These are phyloP conservation scores for Phycomyces blakesleeanus DNA, from an alignment of 192 early-diverging fungal species.

Conservation along the genomic window DNA sequence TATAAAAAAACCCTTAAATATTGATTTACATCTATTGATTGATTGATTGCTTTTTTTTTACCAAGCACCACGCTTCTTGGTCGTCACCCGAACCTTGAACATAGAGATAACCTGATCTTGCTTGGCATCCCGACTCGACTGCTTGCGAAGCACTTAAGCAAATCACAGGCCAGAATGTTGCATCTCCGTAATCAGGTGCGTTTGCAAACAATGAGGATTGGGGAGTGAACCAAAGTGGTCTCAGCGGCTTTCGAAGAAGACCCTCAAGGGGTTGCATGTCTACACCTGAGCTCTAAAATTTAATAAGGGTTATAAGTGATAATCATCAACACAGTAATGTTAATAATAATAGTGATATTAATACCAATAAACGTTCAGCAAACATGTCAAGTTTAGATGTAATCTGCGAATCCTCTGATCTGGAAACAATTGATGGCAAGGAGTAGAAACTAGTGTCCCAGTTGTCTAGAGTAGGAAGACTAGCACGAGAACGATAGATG, in stretches of 20 bases:
- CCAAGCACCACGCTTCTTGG: constrained; percentile 78
- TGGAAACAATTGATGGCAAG: constrained; percentile 55
- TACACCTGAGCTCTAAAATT: constrained; percentile 35
- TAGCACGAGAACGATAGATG: constrained; percentile 10
- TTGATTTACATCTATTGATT: too few relatives aligned
- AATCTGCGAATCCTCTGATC: constrained; percentile 75
- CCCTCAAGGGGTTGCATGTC: constrained; percentile 31
- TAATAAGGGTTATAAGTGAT: not conserved
- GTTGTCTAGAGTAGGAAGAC: not conserved
- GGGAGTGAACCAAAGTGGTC: constrained; percentile 81
- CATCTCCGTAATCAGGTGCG: constrained; percentile 44
- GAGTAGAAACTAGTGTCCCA: constrained; percentile 67
- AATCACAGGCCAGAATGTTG: constrained; percentile 69
- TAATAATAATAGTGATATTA: not conserved
- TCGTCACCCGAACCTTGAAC: constrained; percentile 92
- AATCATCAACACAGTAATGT: not conserved
- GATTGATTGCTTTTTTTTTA: constrained; percentile 2
- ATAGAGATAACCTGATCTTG: constrained; percentile 58
- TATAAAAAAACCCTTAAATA: too few relatives aligned
- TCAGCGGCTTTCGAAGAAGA: constrained; percentile 59
- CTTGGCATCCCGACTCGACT: constrained; percentile 24
- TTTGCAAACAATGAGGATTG: constrained; percentile 38
- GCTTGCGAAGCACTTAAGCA: constrained; percentile 73
- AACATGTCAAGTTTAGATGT: constrained; percentile 50
- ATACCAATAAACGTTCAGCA: constrained; percentile 52